Evolutionary conservation across 768 basidiomycete genomes (phyloP).

Genomic region (Terana coerulea): DNA sequence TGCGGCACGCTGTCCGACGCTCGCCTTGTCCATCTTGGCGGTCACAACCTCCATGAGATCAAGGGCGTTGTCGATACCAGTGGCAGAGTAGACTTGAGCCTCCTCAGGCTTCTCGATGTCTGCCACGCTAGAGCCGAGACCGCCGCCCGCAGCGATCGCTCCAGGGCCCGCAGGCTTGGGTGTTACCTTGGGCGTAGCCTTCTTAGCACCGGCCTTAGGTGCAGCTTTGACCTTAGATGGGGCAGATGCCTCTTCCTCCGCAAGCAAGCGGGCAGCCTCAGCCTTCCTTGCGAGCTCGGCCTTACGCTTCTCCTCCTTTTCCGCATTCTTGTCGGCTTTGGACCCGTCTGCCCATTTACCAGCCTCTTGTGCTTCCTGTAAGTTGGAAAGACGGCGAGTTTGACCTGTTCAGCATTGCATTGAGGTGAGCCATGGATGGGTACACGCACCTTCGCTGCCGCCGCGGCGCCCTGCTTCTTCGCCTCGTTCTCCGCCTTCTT

Average conservation of each 20-base stretch:
- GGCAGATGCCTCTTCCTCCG: constrained; percentile 75
- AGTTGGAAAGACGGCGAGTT: neutral
- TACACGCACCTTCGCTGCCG: constrained; percentile 52
- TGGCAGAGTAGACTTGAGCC: constrained; percentile 72
- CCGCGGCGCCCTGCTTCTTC: constrained; percentile 66
- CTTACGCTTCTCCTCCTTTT: constrained; percentile 75
- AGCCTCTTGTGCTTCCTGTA: constrained; percentile 74
- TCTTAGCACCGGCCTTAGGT: constrained; percentile 63
- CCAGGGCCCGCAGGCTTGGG: constrained; percentile 74
- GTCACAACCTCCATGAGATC: constrained; percentile 87
- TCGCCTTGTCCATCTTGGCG: constrained; percentile 91
- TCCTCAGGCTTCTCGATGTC: constrained; percentile 35
- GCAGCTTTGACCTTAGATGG: constrained; percentile 58
- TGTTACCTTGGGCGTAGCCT: constrained; percentile 40
- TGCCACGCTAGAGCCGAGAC: constrained; percentile 27
- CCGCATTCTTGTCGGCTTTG: constrained; percentile 65
- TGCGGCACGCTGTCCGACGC: constrained; percentile 83
- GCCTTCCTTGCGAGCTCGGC: constrained; percentile 84
- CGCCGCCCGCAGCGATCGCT: constrained; percentile 75
- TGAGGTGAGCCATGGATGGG: neutral
- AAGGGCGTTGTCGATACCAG: constrained; percentile 86
- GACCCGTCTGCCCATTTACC: constrained; percentile 62
- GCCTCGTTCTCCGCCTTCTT: constrained; percentile 91
- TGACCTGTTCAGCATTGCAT: neutral
- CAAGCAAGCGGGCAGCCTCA: constrained; percentile 78